phyloP scores from a whole-genome alignment of 2,329 filamentous ascomycete species.

The Pseudocercospora fuligena region DNA sequence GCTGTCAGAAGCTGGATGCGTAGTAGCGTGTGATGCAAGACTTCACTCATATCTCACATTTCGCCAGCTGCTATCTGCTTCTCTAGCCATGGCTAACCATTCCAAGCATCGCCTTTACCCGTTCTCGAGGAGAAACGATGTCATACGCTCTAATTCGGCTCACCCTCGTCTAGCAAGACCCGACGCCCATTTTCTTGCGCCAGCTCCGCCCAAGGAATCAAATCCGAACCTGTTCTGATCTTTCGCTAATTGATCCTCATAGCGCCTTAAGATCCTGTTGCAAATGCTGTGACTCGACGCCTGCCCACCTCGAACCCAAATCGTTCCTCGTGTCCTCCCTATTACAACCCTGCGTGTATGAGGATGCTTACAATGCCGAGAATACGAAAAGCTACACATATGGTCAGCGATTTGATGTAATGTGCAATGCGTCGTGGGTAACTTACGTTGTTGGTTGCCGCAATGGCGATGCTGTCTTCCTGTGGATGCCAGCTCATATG shows the following conservation, averaged over 20 bases:
- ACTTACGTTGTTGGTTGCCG: conserved; percentile 97
- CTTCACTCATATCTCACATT: conserved; percentile 23
- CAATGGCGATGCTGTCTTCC: conserved; percentile 99
- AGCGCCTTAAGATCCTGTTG: conserved; percentile 18
- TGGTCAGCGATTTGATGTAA: conserved; percentile 24
- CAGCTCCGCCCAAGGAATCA: conserved; percentile 10
- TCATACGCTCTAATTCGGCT: conserved; percentile 6
- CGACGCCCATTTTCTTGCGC: neutral
- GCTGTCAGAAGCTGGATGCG: too few species aligned
- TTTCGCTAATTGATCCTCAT: conserved; percentile 5
- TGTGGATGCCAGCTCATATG: conserved; percentile 99
- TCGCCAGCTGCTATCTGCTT: conserved; percentile 19
- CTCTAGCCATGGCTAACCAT: conserved; percentile 17
- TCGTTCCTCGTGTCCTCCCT: conserved; percentile 20
- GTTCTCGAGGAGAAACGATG: conserved; percentile 11
- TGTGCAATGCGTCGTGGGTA: neutral
- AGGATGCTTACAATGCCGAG: conserved; percentile 54
- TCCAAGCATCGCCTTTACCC: conserved; percentile 3
- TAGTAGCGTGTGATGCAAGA: neutral
- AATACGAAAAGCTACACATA: conserved; percentile 58
- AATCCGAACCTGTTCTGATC: conserved; percentile 6
- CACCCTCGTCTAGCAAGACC: conserved; percentile 3
- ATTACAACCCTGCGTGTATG: conserved; percentile 10
- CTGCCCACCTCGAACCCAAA: neutral
- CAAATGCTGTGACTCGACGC: conserved; percentile 4